Conservation (phyloP, 345 rosid genomes). For the Jatropha curcas region DNA sequence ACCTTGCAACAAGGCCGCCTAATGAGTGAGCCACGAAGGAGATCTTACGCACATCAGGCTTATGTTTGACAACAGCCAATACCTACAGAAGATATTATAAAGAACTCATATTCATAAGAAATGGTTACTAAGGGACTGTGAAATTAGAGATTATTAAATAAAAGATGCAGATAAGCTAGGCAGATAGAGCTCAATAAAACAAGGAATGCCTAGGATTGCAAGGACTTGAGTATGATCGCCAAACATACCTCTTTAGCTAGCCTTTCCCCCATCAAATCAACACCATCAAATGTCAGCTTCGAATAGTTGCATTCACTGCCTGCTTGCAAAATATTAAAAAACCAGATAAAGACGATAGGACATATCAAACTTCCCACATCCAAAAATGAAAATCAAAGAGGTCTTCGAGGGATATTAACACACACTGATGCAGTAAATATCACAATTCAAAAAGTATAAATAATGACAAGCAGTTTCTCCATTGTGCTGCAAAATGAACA, state of each 20-base stretch:
- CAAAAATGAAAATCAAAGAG: not conserved
- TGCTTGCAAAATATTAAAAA: constrained; percentile 34
- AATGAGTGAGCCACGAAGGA: constrained; percentile 94
- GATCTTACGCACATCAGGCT: constrained; percentile 67
- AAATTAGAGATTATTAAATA: not conserved
- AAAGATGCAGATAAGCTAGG: constrained; percentile 9
- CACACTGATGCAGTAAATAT: not conserved
- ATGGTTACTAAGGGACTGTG: not conserved
- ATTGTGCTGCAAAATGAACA: not conserved
- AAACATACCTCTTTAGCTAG: constrained; percentile 77
- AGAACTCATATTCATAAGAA: constrained; percentile 11
- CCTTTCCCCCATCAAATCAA: constrained; percentile 93
- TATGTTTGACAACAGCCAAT: constrained; percentile 54
- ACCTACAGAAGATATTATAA: constrained; percentile 51
- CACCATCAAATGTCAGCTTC: constrained; percentile 85
- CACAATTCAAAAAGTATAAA: not conserved
- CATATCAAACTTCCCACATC: not conserved
- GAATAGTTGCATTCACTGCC: constrained; percentile 84
- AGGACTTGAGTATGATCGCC: not conserved
- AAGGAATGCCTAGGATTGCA: not conserved
- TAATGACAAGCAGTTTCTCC: not conserved
- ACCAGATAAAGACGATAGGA: not conserved
- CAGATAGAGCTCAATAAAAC: constrained; percentile 6
- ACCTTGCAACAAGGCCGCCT: constrained; percentile 96
- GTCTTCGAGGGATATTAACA: not conserved